A percentile compares a stretch with the other conserved stretches of the same genome.
phyloP scores from a whole-genome alignment of 768 basidiomycete species.

The Lentinus tigrinus region DNA sequence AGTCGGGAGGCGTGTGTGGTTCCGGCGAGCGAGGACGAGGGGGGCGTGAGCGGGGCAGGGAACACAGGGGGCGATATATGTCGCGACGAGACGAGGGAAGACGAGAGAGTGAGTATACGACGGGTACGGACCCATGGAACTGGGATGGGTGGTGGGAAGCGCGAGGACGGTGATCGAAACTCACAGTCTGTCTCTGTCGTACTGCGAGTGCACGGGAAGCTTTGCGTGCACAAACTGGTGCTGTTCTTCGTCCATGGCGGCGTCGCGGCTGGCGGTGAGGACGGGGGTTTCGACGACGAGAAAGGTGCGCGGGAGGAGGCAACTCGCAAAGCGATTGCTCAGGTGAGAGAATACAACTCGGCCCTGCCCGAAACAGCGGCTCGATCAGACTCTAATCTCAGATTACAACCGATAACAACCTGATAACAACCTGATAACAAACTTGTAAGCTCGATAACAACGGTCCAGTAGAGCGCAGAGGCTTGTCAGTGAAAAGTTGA shows the following conservation, averaged over 20 bases:
- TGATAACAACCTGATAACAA: background rate
- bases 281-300: background rate
- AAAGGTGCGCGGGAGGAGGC: background rate
- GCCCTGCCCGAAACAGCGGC: constrained; percentile 8
- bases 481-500: too few species aligned
- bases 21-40: constrained; percentile 1
- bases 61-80: constrained; percentile 16
- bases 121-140: constrained; percentile 18
- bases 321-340: background rate
- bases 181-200: constrained; percentile 40
- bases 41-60: constrained; percentile 16
- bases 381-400: constrained; percentile 12
- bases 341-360: constrained; percentile 2
- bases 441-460: too few species aligned
- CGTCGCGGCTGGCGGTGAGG: constrained; percentile 3
- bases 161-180: constrained; percentile 17
- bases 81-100: constrained; percentile 10
- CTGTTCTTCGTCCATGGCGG: constrained; percentile 24
- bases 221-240: constrained; percentile 26
- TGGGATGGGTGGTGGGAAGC: constrained; percentile 18
- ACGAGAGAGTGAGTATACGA: constrained; percentile 13
- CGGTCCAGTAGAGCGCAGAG: too few species aligned
- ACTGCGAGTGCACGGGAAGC: constrained; percentile 23
- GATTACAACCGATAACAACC: background rate
- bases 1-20: background rate